Conservation (phyloP, 331 rosid species). For the Saraca asoca region DNA sequence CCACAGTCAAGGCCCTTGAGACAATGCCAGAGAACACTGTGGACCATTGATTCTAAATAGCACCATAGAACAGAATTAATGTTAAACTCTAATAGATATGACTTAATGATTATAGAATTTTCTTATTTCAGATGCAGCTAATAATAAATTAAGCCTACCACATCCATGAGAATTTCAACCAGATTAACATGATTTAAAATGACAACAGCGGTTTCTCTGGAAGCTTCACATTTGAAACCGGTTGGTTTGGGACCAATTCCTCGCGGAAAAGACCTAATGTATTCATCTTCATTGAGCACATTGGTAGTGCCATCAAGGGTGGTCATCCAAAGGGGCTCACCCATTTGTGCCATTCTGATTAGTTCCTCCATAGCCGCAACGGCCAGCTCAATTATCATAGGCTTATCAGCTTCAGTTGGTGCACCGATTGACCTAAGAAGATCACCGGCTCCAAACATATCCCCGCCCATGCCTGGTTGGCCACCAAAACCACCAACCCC, state of each 20-base stretch:
- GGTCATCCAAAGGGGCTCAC: constrained; percentile 90
- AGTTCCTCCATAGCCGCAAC: constrained; percentile 97
- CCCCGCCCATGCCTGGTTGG: constrained; percentile 58
- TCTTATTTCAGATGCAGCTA: too few relatives aligned
- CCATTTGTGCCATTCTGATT: constrained; percentile 79
- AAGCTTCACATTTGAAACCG: constrained; percentile 81
- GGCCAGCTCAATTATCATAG: constrained; percentile 87
- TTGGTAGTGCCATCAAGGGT: constrained; percentile 58
- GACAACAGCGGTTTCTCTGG: constrained; percentile 76
- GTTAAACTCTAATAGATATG: not conserved
- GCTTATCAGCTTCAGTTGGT: constrained; percentile 79
- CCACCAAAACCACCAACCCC: constrained; percentile 64
- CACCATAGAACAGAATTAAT: not conserved
- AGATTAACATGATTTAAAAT: constrained; percentile 88
- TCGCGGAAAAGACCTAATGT: constrained; percentile 73
- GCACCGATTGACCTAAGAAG: constrained; percentile 68
- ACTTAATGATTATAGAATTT: too few relatives aligned
- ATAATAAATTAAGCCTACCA: constrained; percentile 42
- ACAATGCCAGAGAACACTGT: constrained; percentile 85
- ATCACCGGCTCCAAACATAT: constrained; percentile 70
- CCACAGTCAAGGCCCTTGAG: constrained; percentile 89
- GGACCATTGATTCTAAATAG: constrained; percentile 75
- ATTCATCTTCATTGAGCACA: constrained; percentile 79
- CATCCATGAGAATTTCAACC: constrained; percentile 96
- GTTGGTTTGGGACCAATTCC: constrained; percentile 76